phyloP scores from a whole-genome alignment of 2,329 filamentous ascomycete genomes.

The Xylariaceae sp. region DNA sequence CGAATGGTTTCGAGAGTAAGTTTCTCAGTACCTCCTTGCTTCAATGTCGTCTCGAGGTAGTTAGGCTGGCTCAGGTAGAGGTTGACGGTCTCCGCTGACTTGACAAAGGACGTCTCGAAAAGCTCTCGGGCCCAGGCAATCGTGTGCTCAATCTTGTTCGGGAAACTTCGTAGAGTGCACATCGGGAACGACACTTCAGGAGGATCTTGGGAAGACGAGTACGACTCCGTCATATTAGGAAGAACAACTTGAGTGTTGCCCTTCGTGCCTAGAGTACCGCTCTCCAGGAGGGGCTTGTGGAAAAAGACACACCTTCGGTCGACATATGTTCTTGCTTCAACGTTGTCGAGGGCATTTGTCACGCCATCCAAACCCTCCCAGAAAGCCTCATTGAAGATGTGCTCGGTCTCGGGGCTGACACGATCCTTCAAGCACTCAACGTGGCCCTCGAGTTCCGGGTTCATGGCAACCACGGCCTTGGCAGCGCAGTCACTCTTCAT shows the following conservation, averaged over 20 bases:
- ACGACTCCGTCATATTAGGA: conserved; percentile 88
- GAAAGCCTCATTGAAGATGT: conserved; percentile 90
- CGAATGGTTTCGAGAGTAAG: conserved; percentile 84
- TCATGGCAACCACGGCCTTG: conserved; percentile 87
- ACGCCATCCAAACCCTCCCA: conserved; percentile 85
- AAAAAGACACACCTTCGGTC: conserved; percentile 97
- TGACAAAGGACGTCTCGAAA: conserved; percentile 91
- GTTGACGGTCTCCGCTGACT: conserved; percentile 89
- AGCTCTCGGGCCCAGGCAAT: conserved; percentile 97
- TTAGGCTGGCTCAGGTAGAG: conserved; percentile 87
- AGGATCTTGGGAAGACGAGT: conserved; percentile 93
- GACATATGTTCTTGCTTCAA: conserved; percentile 93
- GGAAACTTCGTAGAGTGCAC: conserved; percentile 96
- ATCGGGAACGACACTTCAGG: conserved; percentile 98
- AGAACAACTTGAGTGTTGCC: conserved; percentile 96
- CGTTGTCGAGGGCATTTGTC: conserved; percentile 95
- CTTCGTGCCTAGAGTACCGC: conserved; percentile 96
- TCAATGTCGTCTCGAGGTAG: conserved; percentile 79
- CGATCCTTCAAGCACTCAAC: conserved; percentile 83
- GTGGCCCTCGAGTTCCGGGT: conserved; percentile 82
- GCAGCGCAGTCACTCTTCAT: conserved; percentile 96
- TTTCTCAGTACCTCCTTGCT: conserved; percentile 93
- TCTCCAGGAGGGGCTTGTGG: conserved; percentile 92
- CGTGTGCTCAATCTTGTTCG: conserved; percentile 96
- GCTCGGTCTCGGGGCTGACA: conserved; percentile 85